Base-by-base conservation (phyloP, 2,329 filamentous ascomycete genomes). In the Daldinia eschscholtzii region DNA sequence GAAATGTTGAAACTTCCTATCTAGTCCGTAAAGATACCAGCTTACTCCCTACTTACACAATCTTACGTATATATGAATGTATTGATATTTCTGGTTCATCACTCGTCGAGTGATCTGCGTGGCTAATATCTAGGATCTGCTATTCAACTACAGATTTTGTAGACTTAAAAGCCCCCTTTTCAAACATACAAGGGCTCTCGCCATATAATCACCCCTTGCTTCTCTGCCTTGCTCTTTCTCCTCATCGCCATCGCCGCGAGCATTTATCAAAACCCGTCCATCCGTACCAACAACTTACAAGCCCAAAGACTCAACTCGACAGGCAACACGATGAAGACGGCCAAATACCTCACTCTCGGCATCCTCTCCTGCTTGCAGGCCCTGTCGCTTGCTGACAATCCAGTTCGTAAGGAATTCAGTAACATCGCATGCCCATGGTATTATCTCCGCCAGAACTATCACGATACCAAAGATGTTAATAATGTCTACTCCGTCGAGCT, bases 281-380 rank as follows among this genome's bases (percentile, higher is more conserved):
- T 18, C 46, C 15, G 1, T 35, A 35, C 20, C 9, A 10, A 37
- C 18, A 52, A 26, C 23, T 18, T 18, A 9, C 10, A 28, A 15
- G 23, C 13, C 46, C 1, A 37, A 50, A 20, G 15, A 18, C 6
- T 33, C 15, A 23, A 13, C n/a, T 7, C 9, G 18, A 15, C 18
- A 37, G 33, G 20, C 5, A 13, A 37, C 23, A 55, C 18, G 41
- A 65, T 53, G 57, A 65, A 55, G 30, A 15, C 12, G 15, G 26
- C 30, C 13, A 39, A 46, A 10, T 65, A 26, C 48, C 12, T 30
- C 39, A 18, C 26, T 37, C 4, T 53, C 18, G n/a, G 30, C 9
- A 3, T 65, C 20, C 13, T 65, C 42, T 26, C 50, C 52, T 61
- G 12, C 41, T 26, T 65, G 9, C 12, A 20, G 41, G 30, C 5